Evolutionary conservation across 2,329 filamentous ascomycete genomes (phyloP).

Genomic region (Xylariaceae sp.): DNA sequence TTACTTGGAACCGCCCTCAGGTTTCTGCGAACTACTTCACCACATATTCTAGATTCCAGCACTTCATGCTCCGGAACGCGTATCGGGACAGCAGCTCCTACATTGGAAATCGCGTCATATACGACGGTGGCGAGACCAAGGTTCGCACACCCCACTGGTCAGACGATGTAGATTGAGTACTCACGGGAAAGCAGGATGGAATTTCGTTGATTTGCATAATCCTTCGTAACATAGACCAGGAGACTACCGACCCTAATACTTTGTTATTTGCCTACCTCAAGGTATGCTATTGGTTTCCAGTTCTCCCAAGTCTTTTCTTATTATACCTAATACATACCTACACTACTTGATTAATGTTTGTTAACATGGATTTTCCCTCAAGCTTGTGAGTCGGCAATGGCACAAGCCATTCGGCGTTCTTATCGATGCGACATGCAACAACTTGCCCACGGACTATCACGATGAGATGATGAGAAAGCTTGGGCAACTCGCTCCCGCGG

Average conservation of each 20-base stretch:
- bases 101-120: conserved; percentile 59
- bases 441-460: conserved; percentile 59
- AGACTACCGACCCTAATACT: conserved; percentile 60
- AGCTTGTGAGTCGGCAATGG: conserved; percentile 67
- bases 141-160: conserved; percentile 30
- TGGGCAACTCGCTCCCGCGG: conserved; percentile 56
- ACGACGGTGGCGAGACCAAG: conserved; percentile 67
- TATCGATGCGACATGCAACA: conserved; percentile 66
- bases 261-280: conserved; percentile 64
- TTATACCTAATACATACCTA: not conserved
- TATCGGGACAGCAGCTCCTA: conserved; percentile 61
- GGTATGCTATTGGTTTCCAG: conserved; percentile 34
- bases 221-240: conserved; percentile 60
- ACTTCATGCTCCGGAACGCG: conserved; percentile 67
- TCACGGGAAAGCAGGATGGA: conserved; percentile 45
- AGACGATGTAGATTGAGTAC: not conserved
- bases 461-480: conserved; percentile 61
- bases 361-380: conserved; percentile 16
- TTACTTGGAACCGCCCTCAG: conserved; percentile 63
- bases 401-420: conserved; percentile 63
- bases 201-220: conserved; percentile 65
- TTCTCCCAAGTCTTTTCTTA: not conserved
- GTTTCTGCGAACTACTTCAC: conserved; percentile 60
- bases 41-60: conserved; percentile 62
- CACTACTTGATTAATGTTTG: not conserved